A percentile compares a stretch with the other conserved stretches of the same genome.
These are phyloP conservation scores for Pistacia integerrima DNA, from an alignment of 345 rosid genomes.

Conservation along the genomic window DNA sequence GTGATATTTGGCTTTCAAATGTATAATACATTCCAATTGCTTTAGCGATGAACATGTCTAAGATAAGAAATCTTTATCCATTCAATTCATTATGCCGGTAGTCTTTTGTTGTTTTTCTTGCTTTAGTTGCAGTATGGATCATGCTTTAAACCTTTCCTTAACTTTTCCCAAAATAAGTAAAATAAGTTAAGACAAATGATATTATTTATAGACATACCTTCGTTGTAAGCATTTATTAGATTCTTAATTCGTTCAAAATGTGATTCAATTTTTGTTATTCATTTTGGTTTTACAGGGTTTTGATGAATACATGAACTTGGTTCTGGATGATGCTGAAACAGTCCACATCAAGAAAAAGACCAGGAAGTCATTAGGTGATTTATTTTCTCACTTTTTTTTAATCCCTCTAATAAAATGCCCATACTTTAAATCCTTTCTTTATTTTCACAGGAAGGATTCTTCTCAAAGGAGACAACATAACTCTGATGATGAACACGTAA, in stretches of 20 bases:
- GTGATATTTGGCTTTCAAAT: not conserved
- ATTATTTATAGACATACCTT: not conserved
- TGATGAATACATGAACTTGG: conserved; percentile 97
- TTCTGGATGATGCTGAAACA: conserved; percentile 85
- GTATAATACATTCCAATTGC: not conserved
- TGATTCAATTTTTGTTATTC: not conserved
- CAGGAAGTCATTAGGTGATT: conserved; percentile 76
- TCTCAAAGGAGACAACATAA: conserved; percentile 93
- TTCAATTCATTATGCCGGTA: too few species aligned
- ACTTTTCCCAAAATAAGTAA: too few species aligned
- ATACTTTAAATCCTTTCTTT: not conserved
- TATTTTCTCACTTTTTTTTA: not conserved
- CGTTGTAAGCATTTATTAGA: not conserved
- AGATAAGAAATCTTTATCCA: too few species aligned
- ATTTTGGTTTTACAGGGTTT: conserved; percentile 61
- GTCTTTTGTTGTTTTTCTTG: too few species aligned
- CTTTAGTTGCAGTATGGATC: too few species aligned
- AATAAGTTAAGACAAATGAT: too few species aligned
- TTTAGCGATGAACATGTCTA: too few species aligned
- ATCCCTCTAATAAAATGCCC: not conserved
- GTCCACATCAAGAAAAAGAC: conserved; percentile 85
- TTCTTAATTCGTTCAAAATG: too few species aligned
- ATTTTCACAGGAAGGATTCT: conserved; percentile 76
- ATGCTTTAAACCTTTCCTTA: too few species aligned
- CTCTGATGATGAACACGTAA: conserved; percentile 53